Conservation (phyloP, 495 filamentous ascomycete species). For the Penicillium diatomitis region DNA sequence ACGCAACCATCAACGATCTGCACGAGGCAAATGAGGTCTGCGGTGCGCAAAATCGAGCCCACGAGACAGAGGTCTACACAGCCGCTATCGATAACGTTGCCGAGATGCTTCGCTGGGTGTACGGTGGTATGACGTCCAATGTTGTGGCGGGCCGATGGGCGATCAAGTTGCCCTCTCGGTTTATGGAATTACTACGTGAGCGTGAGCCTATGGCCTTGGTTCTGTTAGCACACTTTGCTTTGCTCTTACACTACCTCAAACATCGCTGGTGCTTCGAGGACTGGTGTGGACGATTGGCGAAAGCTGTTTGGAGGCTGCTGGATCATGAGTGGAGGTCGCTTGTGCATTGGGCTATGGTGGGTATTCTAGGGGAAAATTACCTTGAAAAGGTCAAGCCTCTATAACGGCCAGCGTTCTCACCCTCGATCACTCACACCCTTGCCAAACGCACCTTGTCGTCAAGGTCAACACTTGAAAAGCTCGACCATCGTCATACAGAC, state of each 20-base stretch:
- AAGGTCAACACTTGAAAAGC: no score
- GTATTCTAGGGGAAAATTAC: constrained; percentile 24
- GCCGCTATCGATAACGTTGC: constrained; percentile 25
- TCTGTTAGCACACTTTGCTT: constrained; percentile 40
- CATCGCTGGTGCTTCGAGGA: constrained; percentile 41
- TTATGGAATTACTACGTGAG: constrained; percentile 41
- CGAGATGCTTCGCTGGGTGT: constrained; percentile 20
- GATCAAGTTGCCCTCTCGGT: constrained; percentile 40
- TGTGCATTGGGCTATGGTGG: constrained; percentile 26
- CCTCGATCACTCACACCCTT: no score
- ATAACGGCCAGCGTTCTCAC: neutral
- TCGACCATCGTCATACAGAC: no score
- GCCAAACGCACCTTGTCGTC: no score
- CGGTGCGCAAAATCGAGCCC: constrained; percentile 17
- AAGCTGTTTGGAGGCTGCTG: constrained; percentile 29
- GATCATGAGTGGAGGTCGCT: constrained; percentile 31
- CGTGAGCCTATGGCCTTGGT: constrained; percentile 46
- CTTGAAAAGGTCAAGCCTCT: constrained; percentile 7
- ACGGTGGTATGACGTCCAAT: constrained; percentile 19
- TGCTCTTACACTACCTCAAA: constrained; percentile 31
- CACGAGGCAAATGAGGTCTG: constrained; percentile 22
- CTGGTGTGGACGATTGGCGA: constrained; percentile 29
- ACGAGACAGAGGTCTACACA: constrained; percentile 27
- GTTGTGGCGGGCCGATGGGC: constrained; percentile 32
- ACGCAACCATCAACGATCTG: constrained; percentile 12